These are phyloP conservation scores for Metschnikowia noctiluminum DNA, from an alignment of 805 yeast genomes.

Conservation along the genomic window DNA sequence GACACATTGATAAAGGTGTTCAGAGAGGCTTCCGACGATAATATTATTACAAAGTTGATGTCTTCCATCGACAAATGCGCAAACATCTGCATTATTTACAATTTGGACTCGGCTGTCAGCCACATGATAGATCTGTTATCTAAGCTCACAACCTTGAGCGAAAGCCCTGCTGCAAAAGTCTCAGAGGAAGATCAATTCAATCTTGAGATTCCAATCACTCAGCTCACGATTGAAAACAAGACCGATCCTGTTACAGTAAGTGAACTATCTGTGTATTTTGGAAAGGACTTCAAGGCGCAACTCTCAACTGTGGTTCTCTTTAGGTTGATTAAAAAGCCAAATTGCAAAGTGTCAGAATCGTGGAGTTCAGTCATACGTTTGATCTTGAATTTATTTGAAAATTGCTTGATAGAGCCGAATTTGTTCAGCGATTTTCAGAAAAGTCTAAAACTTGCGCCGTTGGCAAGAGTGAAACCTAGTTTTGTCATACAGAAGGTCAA, in stretches of 20 bases:
- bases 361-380: constrained; percentile 65
- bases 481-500: constrained; percentile 60
- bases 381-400: constrained; percentile 63
- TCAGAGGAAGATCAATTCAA: constrained; percentile 18
- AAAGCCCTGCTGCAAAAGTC: constrained; percentile 24
- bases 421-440: constrained; percentile 62
- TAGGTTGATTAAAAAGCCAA: constrained; percentile 63
- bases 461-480: constrained; percentile 65
- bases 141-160: constrained; percentile 63
- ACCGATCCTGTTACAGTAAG: constrained; percentile 68
- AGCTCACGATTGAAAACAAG: constrained; percentile 47
- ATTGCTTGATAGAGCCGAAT: constrained; percentile 64
- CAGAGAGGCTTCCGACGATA: constrained; percentile 87
- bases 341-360: constrained; percentile 45
- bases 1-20: constrained; percentile 74
- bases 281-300: constrained; percentile 89
- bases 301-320: constrained; percentile 82
- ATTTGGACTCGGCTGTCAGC: constrained; percentile 55
- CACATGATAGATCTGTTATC: constrained; percentile 64
- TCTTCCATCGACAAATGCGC: constrained; percentile 86
- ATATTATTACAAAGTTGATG: constrained; percentile 80
- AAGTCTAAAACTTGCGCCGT: constrained; percentile 46
- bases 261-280: constrained; percentile 78
- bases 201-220: constrained; percentile 35
- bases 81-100: constrained; percentile 64